Evolutionary conservation across 2,329 filamentous ascomycete genomes (phyloP).

Genomic region (Alternaria rosae): DNA sequence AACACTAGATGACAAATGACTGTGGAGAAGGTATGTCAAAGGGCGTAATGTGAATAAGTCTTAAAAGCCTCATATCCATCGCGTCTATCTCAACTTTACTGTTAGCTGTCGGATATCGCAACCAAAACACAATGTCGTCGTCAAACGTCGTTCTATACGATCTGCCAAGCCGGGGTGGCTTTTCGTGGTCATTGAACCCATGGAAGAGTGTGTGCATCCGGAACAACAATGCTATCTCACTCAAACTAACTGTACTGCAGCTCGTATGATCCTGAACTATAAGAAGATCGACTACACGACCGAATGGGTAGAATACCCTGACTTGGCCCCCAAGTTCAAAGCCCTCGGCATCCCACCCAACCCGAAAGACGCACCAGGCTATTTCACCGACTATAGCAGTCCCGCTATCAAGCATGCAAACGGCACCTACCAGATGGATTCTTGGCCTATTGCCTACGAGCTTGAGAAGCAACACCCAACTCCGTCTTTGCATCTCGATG

Average conservation of each 20-base stretch:
- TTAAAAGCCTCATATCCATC: not conserved
- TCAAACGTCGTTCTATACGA: conserved; percentile 66
- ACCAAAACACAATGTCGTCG: conserved; percentile 26
- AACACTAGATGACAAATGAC: conserved; percentile 11
- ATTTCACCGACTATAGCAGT: conserved; percentile 58
- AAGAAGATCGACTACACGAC: conserved; percentile 73
- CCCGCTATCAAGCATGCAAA: conserved; percentile 65
- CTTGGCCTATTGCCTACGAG: conserved; percentile 63
- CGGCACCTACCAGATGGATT: conserved; percentile 70
- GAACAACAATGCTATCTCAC: not conserved
- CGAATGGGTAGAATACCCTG: conserved; percentile 73
- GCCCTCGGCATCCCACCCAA: conserved; percentile 56
- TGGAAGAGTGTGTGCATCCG: conserved; percentile 68
- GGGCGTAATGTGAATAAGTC: not conserved
- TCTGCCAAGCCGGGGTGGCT: conserved; percentile 62
- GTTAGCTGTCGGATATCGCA: not conserved
- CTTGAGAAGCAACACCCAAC: conserved; percentile 67
- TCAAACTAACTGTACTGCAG: conserved; percentile 49
- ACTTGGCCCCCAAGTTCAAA: conserved; percentile 65
- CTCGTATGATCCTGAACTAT: conserved; percentile 71
- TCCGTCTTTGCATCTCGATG: conserved; percentile 66
- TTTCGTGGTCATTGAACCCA: conserved; percentile 71
- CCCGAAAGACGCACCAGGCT: conserved; percentile 38
- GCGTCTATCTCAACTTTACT: not conserved
- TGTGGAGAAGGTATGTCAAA: not conserved